Percentiles rank a stretch among this genome's conserved stretches.
phyloP scores from a whole-genome alignment of 371 early-diverging fungal genomes.

The Rhizopus stolonifer region DNA sequence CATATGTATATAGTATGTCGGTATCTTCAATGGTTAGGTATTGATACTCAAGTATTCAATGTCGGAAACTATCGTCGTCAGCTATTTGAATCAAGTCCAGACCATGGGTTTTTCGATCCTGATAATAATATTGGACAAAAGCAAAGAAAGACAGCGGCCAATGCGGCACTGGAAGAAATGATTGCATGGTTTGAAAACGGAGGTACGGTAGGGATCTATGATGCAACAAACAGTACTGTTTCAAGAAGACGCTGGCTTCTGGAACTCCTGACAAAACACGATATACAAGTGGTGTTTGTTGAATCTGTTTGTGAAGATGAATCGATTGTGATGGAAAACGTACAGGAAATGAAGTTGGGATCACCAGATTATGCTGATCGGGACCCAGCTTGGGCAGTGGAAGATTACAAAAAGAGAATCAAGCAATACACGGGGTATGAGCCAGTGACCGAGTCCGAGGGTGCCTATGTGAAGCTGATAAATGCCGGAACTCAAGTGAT shows the following conservation, averaged over 20 bases:
- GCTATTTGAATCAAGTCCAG: slow-evolving; percentile 79
- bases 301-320: slow-evolving; percentile 94
- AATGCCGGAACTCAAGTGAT: slow-evolving; percentile 91
- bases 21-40: slow-evolving; percentile 94
- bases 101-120: slow-evolving; percentile 93
- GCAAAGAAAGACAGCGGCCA: slow-evolving; percentile 81
- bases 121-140: slow-evolving; percentile 72
- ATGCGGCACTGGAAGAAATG: slow-evolving; percentile 87
- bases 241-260: slow-evolving; percentile 76
- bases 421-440: slow-evolving; percentile 92
- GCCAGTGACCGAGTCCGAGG: slow-evolving; percentile 73
- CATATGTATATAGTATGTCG: slow-evolving; percentile 67
- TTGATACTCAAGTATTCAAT: slow-evolving; percentile 89
- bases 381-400: slow-evolving; percentile 67
- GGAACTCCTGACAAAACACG: slow-evolving; percentile 62
- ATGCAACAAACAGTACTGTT: slow-evolving; percentile 95
- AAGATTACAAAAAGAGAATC: slow-evolving; percentile 83
- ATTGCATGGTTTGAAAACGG: slow-evolving; percentile 85
- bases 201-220: slow-evolving; percentile 89
- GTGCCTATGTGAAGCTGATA: slow-evolving; percentile 89
- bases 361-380: slow-evolving; percentile 91
- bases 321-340: slow-evolving; percentile 82
- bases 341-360: slow-evolving; percentile 90
- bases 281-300: slow-evolving; percentile 91
- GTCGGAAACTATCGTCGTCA: slow-evolving; percentile 95